phyloP scores from a whole-genome alignment of 2,329 filamentous ascomycete species.

The Aspergillus tanneri region DNA sequence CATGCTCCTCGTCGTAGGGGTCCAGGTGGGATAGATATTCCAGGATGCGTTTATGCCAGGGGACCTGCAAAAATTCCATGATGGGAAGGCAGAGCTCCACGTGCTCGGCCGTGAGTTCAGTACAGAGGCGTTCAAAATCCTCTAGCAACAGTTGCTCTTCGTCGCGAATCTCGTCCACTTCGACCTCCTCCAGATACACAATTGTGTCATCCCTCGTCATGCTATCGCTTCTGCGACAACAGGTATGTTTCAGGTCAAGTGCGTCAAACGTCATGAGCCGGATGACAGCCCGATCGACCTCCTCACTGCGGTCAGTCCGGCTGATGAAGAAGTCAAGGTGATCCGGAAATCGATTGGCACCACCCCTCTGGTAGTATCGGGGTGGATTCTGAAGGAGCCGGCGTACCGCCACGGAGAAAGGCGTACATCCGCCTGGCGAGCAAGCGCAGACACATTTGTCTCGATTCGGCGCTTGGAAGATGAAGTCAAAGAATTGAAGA shows the following conservation, averaged over 20 bases:
- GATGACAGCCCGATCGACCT: conserved; percentile 1
- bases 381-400: too few relatives aligned
- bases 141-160: conserved; percentile 6
- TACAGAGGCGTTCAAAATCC: conserved; percentile 6
- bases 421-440: conserved; percentile 9
- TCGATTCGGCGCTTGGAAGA: not conserved
- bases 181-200: not conserved
- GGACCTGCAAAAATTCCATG: conserved; percentile 9
- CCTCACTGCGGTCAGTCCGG: too few relatives aligned
- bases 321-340: too few relatives aligned
- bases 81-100: conserved; percentile 3
- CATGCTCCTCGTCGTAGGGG: conserved; percentile 10
- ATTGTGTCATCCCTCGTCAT: not conserved
- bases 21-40: conserved; percentile 5
- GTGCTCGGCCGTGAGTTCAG: conserved; percentile 5
- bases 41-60: conserved; percentile 8
- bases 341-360: too few relatives aligned
- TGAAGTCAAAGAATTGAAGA: conserved; percentile 1
- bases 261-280: conserved; percentile 14
- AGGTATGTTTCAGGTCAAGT: conserved; percentile 9
- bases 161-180: conserved; percentile 9
- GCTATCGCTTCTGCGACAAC: not conserved
- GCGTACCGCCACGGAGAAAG: not conserved
- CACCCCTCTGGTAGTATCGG: too few relatives aligned
- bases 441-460: conserved; percentile 16